These are phyloP conservation scores for Elongisporangium senticosum DNA, from an alignment of 352 stramenopile genomes.

Conservation along the genomic window DNA sequence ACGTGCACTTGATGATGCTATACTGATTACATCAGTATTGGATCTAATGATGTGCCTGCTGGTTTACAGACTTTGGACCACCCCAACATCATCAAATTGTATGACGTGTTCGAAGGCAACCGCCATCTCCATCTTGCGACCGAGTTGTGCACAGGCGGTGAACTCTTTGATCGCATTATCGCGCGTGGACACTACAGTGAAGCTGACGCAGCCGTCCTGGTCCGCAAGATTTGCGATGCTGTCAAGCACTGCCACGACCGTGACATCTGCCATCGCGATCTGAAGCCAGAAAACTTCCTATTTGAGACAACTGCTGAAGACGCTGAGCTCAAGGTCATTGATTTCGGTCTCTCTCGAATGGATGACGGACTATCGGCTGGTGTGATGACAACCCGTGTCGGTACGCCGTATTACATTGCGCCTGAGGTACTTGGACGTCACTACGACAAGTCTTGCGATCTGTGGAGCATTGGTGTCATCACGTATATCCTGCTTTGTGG, in stretches of 20 bases:
- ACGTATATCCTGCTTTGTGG: constrained; percentile 95
- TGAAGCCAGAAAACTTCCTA: constrained; percentile 98
- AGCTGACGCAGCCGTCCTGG: constrained; percentile 90
- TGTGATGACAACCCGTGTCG: constrained; percentile 94
- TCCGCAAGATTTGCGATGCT: constrained; percentile 95
- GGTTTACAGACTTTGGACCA: constrained; percentile 77
- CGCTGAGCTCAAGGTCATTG: constrained; percentile 97
- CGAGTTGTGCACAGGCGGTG: constrained; percentile 96
- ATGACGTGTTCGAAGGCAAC: constrained; percentile 96
- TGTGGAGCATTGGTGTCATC: constrained; percentile 96
- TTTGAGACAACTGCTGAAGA: constrained; percentile 90
- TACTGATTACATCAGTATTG: neutral
- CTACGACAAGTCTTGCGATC: constrained; percentile 95
- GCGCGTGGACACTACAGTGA: constrained; percentile 95
- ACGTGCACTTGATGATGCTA: constrained; percentile 9
- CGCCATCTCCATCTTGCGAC: constrained; percentile 97
- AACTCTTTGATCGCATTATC: constrained; percentile 94
- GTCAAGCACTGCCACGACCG: constrained; percentile 97
- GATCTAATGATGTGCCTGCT: neutral
- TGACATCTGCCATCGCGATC: constrained; percentile 96
- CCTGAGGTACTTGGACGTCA: constrained; percentile 91
- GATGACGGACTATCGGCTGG: constrained; percentile 76
- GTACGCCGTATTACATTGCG: constrained; percentile 95
- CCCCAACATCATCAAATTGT: constrained; percentile 98
- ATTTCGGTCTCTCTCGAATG: constrained; percentile 95